Evolutionary conservation across 257 asterid species (phyloP).

Genomic region (Fraxinus pennsylvanica): DNA sequence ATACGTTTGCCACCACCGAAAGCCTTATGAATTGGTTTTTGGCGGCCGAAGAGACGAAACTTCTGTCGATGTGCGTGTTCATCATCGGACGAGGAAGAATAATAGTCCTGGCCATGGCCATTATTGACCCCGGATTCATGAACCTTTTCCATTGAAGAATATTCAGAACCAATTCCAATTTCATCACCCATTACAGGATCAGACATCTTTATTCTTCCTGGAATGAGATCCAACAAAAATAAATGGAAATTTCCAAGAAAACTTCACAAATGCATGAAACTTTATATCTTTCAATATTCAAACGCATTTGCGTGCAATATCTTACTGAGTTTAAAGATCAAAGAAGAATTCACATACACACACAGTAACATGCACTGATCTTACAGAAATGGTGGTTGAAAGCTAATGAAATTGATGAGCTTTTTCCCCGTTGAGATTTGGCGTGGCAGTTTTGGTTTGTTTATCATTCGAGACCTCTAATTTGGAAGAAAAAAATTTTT

Average conservation of each 20-base stretch:
- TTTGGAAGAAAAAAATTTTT: no score
- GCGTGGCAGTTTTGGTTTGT: conserved; percentile 13
- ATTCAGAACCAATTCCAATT: conserved; percentile 24
- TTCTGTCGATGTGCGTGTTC: conserved; percentile 22
- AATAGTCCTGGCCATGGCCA: conserved; percentile 3
- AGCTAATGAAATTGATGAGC: background rate
- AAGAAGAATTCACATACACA: background rate
- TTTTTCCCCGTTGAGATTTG: background rate
- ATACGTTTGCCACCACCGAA: conserved; percentile 83
- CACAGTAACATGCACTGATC: conserved; percentile 1
- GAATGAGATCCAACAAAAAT: conserved; percentile 1
- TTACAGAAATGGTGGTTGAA: background rate
- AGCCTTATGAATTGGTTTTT: conserved; percentile 73
- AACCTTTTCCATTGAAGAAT: conserved; percentile 28
- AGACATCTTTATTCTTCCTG: conserved; percentile 34
- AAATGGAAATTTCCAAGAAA: background rate
- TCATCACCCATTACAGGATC: conserved; percentile 26
- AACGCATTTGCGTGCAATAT: background rate
- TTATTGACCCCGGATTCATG: conserved; percentile 15
- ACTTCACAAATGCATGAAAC: background rate
- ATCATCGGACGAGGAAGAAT: conserved; percentile 19
- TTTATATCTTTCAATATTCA: background rate
- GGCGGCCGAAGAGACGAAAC: conserved; percentile 69
- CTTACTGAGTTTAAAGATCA: background rate
- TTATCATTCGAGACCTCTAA: background rate